A percentile compares a stretch with the other conserved stretches of the same genome.
Conservation (phyloP, 2,329 filamentous ascomycete genomes). For the Exophiala sideris region DNA sequence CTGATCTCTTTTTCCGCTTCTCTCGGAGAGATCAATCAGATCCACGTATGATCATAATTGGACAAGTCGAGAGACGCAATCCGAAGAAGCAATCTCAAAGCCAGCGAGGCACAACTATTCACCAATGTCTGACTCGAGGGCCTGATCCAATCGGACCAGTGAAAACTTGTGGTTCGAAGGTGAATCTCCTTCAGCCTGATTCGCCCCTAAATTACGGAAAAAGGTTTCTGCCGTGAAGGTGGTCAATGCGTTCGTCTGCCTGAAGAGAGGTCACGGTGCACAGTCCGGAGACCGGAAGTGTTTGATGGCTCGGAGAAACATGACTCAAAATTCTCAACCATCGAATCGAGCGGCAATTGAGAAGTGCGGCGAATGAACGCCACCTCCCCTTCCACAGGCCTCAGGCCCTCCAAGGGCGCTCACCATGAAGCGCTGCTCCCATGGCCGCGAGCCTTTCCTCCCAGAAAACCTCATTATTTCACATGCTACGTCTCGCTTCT, state of each 20-base stretch:
- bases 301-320: slow-evolving; percentile 1
- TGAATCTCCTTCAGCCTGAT: slow-evolving; percentile 24
- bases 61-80: slow-evolving; percentile 11
- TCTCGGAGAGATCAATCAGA: neutral
- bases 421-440: neutral
- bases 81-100: slow-evolving; percentile 9
- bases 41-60: neutral
- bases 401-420: neutral
- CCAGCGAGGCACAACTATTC: slow-evolving; percentile 17
- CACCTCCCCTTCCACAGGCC: slow-evolving; percentile 11
- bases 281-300: slow-evolving; percentile 1
- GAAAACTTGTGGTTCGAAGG: slow-evolving; percentile 4
- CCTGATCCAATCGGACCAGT: slow-evolving; percentile 10
- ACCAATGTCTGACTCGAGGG: slow-evolving; percentile 3
- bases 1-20: neutral
- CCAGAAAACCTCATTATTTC: too few relatives aligned
- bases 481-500: too few relatives aligned
- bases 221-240: neutral
- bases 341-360: slow-evolving; percentile 18
- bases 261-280: neutral
- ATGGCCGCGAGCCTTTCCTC: too few relatives aligned
- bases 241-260: slow-evolving; percentile 1
- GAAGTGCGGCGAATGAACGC: neutral
- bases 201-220: slow-evolving; percentile 13
- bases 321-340: slow-evolving; percentile 14